Conservation (phyloP, 768 basidiomycete species). For the Tephrocybe sp. region DNA sequence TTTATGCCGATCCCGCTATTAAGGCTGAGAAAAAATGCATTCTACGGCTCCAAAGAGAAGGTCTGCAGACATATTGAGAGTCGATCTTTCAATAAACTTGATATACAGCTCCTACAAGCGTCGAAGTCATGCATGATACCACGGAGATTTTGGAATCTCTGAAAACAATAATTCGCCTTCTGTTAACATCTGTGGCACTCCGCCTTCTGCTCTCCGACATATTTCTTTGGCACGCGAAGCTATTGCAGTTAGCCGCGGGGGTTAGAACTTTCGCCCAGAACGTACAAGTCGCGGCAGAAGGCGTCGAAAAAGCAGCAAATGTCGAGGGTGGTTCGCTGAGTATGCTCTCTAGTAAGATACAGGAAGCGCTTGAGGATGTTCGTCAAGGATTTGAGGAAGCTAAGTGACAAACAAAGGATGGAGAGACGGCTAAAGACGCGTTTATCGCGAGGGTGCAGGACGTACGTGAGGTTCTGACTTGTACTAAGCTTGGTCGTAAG, state of each 20-base stretch:
- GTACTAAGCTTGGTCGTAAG: neutral
- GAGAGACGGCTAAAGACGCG: slow-evolving; percentile 7
- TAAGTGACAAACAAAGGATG: neutral
- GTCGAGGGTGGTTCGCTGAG: slow-evolving; percentile 5
- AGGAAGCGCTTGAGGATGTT: neutral
- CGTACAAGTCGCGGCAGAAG: slow-evolving; percentile 32
- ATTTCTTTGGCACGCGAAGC: slow-evolving; percentile 30
- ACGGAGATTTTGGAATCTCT: slow-evolving; percentile 26
- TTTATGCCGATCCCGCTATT: slow-evolving; percentile 18
- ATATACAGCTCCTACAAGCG: slow-evolving; percentile 19
- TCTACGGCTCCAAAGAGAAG: slow-evolving; percentile 15
- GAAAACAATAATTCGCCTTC: slow-evolving; percentile 25
- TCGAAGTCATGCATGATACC: slow-evolving; percentile 29
- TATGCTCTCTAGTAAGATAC: neutral
- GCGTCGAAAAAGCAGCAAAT: slow-evolving; percentile 24
- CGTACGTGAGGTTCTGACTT: slow-evolving; percentile 22
- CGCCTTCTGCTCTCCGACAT: slow-evolving; percentile 34
- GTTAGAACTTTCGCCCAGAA: slow-evolving; percentile 27
- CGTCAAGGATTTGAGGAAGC: neutral
- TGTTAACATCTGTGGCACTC: slow-evolving; percentile 35
- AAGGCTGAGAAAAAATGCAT: slow-evolving; percentile 14
- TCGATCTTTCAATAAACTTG: neutral
- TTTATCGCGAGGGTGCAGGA: slow-evolving; percentile 29
- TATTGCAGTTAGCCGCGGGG: slow-evolving; percentile 31
- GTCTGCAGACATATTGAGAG: neutral